Evolutionary conservation across 139 green algal species (phyloP), one percentile per base, ranked within the genome.

Genomic region (Eudorina sp.): DNA sequence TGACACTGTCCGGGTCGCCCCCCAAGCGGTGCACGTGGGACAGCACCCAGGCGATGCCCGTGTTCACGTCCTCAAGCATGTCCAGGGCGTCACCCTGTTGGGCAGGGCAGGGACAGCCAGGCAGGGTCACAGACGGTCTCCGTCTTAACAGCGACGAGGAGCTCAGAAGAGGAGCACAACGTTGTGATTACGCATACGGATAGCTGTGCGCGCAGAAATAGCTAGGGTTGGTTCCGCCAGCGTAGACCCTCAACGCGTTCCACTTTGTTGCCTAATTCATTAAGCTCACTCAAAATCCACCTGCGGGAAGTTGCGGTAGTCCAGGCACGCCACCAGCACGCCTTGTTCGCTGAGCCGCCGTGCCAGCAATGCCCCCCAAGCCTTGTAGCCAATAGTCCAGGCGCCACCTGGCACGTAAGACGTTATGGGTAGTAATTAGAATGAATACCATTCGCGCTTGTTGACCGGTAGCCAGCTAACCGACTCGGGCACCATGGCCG

Each of bases 261-360:
- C n/a, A n/a, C n/a, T n/a, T n/a, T n/a, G n/a, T n/a, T n/a, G n/a
- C n/a, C n/a, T n/a, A n/a, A n/a, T n/a, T n/a, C n/a, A n/a, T n/a
- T n/a, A n/a, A n/a, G n/a, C n/a, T n/a, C n/a, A n/a, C n/a, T n/a
- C n/a, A n/a, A n/a, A n/a, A n/a, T n/a, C 53, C 41, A 94, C 95
- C 94, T 98, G 97, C 1, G 97, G 97, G 69, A 98, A 99, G 90
- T 99, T 99, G 16, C 97, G 85, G 93, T 99, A 99, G 92, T 99
- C 97, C 19, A 99, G 90, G 86, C 94, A 99, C 3, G 91, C 94
- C 41, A 99, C 97, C 27, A 99, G 76, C 41, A 97, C 93, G 21
- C 97, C 97, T 11, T 92, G 76, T 78, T 98, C 90, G 73, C 93
- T 96, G 18, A 99, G 92, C 48, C 96, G 90, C 73, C 94, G 84